phyloP scores from a whole-genome alignment of 2,329 filamentous ascomycete species.

The Knoxdaviesia capensis region DNA sequence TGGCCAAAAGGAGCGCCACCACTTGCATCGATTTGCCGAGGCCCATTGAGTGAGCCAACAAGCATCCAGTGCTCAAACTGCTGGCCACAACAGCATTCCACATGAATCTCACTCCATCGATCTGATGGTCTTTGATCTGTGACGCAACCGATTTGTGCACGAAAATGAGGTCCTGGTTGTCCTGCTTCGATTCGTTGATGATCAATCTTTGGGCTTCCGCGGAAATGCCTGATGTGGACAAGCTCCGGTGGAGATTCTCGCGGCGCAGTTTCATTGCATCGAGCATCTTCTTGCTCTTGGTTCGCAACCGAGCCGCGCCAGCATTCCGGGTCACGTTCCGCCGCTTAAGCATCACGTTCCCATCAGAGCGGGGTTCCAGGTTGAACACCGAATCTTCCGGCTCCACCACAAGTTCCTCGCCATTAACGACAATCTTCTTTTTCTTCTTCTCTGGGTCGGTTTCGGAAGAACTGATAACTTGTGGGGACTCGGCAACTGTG shows the following conservation, averaged over 20 bases:
- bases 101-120: constrained; percentile 67
- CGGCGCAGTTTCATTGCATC: constrained; percentile 32
- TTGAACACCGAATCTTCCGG: too few species aligned
- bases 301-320: too few species aligned
- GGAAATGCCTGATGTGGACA: constrained; percentile 21
- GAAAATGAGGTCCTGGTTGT: constrained; percentile 39
- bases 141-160: constrained; percentile 42
- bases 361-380: too few species aligned
- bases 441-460: too few species aligned
- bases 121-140: constrained; percentile 60
- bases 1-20: constrained; percentile 60
- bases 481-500: too few species aligned
- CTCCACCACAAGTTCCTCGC: too few species aligned
- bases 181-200: constrained; percentile 45
- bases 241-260: constrained; percentile 22
- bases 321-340: too few species aligned
- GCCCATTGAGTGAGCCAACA: constrained; percentile 81
- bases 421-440: too few species aligned
- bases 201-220: constrained; percentile 31
- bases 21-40: constrained; percentile 86
- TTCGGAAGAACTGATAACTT: too few species aligned
- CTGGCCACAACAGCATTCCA: constrained; percentile 62
- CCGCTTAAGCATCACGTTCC: too few species aligned
- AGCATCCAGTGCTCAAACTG: constrained; percentile 46
- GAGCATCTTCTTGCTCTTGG: constrained; percentile 18